Evolutionary conservation across 2,329 filamentous ascomycete genomes (phyloP).

Genomic region (Colletotrichum lindemuthianum): DNA sequence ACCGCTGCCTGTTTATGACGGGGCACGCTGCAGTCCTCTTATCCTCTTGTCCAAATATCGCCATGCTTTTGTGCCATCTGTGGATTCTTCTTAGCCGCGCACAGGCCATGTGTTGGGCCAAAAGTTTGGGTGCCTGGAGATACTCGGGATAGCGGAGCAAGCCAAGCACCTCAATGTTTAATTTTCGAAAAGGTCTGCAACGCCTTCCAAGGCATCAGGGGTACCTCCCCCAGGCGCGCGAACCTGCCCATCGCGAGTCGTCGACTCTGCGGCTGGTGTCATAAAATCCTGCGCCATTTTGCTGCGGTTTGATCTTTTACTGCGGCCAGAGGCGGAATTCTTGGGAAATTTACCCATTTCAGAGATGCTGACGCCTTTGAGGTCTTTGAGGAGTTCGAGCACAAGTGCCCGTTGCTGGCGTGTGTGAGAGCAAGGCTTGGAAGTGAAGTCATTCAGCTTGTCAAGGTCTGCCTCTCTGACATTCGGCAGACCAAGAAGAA

Average conservation of each 20-base stretch:
- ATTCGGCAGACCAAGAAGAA: constrained; percentile 84
- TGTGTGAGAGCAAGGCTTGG: constrained; percentile 67
- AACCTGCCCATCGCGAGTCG: constrained; percentile 42
- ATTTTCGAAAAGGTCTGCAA: constrained; percentile 62
- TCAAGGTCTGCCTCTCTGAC: constrained; percentile 77
- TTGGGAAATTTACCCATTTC: constrained; percentile 88
- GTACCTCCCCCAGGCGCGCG: constrained; percentile 47
- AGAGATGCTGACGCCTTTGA: constrained; percentile 91
- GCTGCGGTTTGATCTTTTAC: constrained; percentile 59
- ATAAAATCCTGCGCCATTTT: constrained; percentile 75
- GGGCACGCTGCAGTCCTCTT: too few species aligned
- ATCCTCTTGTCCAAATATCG: too few species aligned
- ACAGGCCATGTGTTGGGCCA: too few species aligned
- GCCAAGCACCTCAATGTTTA: constrained; percentile 27
- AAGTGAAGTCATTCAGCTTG: constrained; percentile 68
- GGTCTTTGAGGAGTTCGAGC: constrained; percentile 83
- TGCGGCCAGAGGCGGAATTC: constrained; percentile 52
- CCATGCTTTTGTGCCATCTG: too few species aligned
- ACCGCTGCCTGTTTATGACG: too few species aligned
- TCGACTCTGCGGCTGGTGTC: constrained; percentile 51
- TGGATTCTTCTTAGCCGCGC: too few species aligned
- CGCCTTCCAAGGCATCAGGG: constrained; percentile 64
- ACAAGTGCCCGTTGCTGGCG: constrained; percentile 84
- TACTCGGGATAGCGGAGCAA: too few species aligned
- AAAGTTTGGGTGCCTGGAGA: too few species aligned